phyloP scores from a whole-genome alignment of 1,284 basidiomycete genomes.

The Xerocomus amazonicus region DNA sequence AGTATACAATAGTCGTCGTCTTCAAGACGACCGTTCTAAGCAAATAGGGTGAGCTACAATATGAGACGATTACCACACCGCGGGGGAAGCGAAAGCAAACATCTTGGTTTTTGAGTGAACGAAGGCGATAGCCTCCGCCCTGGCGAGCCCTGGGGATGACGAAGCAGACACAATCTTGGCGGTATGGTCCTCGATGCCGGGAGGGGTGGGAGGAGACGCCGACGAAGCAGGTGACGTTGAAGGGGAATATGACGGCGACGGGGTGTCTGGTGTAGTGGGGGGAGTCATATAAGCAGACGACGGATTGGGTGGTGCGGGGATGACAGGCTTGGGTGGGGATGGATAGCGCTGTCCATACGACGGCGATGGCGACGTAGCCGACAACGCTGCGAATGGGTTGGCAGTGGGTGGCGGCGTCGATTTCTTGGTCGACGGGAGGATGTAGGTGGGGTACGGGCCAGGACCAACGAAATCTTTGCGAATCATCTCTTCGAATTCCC shows the following conservation, averaged over 20 bases:
- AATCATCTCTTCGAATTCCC: constrained; percentile 62
- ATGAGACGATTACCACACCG: constrained; percentile 40
- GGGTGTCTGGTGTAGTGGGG: constrained; percentile 46
- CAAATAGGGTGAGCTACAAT: constrained; percentile 24
- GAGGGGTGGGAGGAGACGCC: constrained; percentile 51
- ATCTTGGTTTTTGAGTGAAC: constrained; percentile 40
- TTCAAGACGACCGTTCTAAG: constrained; percentile 33
- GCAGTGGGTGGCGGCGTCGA: constrained; percentile 43
- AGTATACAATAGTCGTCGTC: constrained; percentile 29
- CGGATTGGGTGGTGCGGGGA: constrained; percentile 22
- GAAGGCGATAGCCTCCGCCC: constrained; percentile 29
- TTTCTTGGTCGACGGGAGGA: constrained; percentile 55
- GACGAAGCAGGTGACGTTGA: constrained; percentile 54
- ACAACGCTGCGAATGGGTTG: constrained; percentile 49
- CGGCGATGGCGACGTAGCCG: constrained; percentile 47
- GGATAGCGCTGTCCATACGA: constrained; percentile 46
- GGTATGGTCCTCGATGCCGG: constrained; percentile 43
- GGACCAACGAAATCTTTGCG: constrained; percentile 57
- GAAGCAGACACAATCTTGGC: constrained; percentile 46
- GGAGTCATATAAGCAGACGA: constrained; percentile 27
- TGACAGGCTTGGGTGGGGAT: constrained; percentile 37
- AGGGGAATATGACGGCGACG: constrained; percentile 45
- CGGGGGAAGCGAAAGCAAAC: constrained; percentile 46
- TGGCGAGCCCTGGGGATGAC: constrained; percentile 35
- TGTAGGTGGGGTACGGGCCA: constrained; percentile 57